These are phyloP conservation scores for Penicillium sp. DNA, from an alignment of 2,329 filamentous ascomycete genomes.

Conservation along the genomic window DNA sequence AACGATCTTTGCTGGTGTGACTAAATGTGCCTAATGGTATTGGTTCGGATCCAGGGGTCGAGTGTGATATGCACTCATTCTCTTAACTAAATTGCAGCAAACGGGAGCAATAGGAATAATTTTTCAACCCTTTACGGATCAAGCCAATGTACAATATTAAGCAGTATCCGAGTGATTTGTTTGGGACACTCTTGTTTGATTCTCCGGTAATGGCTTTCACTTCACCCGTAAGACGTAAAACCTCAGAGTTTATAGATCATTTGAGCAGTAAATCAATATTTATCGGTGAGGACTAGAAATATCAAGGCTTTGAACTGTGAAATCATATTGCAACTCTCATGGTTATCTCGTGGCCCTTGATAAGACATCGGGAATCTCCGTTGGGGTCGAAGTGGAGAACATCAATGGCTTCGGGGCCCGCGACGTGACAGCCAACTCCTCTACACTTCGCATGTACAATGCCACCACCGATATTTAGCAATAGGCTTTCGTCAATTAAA, in stretches of 20 bases:
- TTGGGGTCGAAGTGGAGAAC: neutral
- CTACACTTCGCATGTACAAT: neutral
- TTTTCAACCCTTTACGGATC: neutral
- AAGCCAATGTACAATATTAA: neutral
- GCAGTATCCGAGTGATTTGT: neutral
- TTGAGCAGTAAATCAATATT: neutral
- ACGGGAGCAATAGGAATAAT: neutral
- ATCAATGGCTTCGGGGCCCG: neutral
- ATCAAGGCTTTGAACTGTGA: neutral
- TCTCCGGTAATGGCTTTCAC: no score
- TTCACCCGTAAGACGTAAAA: no score
- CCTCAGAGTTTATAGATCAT: no score
- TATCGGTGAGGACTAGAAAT: neutral
- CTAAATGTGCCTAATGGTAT: neutral
- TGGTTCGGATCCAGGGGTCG: neutral
- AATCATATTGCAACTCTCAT: neutral
- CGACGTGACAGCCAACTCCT: neutral
- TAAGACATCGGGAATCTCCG: neutral
- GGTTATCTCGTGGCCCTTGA: neutral
- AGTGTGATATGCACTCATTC: neutral
- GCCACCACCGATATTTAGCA: constrained; percentile 9
- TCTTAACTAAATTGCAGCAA: neutral
- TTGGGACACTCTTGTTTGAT: neutral
- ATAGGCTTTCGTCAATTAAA: constrained; percentile 17
- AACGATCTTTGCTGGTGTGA: neutral